phyloP scores from a whole-genome alignment of 192 early-diverging fungal genomes.

The Backusella westeae region DNA sequence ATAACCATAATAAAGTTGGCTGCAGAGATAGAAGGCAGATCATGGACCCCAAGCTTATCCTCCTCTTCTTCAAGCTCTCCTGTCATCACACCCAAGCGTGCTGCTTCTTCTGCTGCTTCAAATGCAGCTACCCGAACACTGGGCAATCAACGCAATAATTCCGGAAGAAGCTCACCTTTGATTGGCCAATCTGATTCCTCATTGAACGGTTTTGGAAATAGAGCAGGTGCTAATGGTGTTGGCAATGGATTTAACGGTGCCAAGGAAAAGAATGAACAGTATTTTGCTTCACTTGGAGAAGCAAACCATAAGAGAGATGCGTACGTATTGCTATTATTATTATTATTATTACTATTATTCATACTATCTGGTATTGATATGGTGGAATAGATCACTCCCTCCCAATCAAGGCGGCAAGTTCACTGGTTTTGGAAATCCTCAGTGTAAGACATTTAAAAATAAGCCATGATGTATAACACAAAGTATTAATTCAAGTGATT shows the following conservation, averaged over 20 bases:
- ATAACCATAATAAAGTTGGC: slow-evolving; percentile 38
- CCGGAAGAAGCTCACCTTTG: background rate
- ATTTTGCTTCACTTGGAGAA: slow-evolving; percentile 64
- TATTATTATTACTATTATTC: background rate
- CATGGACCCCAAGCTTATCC: slow-evolving; percentile 47
- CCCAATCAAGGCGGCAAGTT: slow-evolving; percentile 79
- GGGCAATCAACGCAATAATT: background rate
- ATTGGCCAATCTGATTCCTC: background rate
- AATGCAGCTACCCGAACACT: slow-evolving; percentile 23
- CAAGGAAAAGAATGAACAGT: slow-evolving; percentile 68
- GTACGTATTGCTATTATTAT: slow-evolving; percentile 18
- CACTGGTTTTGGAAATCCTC: slow-evolving; percentile 67
- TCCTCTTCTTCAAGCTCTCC: slow-evolving; percentile 18
- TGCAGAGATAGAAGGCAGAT: slow-evolving; percentile 55
- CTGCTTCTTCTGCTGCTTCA: background rate
- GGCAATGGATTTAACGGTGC: slow-evolving; percentile 41
- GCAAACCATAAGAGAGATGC: slow-evolving; percentile 56
- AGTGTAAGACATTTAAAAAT: slow-evolving; percentile 22
- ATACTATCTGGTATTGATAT: background rate
- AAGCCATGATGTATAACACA: background rate
- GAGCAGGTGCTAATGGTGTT: background rate
- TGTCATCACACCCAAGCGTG: slow-evolving; percentile 4
- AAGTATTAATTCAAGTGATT: background rate
- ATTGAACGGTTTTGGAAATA: background rate
- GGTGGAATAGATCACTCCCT: slow-evolving; percentile 34